Conservation (phyloP, 164 flowering plant genomes). For the Euptelea pleiosperma region DNA sequence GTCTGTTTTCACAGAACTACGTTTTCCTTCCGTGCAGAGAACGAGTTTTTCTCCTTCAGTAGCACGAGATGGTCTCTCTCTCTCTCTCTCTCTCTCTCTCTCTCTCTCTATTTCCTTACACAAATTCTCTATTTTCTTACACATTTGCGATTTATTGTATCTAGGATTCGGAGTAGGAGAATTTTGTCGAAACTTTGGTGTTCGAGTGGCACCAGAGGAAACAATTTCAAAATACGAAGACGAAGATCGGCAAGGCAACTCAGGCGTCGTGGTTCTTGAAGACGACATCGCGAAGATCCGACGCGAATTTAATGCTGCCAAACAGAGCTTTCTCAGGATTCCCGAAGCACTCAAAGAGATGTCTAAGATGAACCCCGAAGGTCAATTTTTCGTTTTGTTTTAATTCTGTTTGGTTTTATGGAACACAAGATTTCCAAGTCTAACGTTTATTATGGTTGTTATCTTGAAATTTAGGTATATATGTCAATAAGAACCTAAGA, state of each 20-base stretch:
- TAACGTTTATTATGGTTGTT: not conserved
- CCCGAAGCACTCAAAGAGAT: slow-evolving; percentile 67
- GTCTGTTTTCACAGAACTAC: no score
- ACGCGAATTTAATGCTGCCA: slow-evolving; percentile 52
- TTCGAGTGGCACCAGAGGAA: slow-evolving; percentile 18
- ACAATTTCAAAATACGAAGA: slow-evolving; percentile 22
- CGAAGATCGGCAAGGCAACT: slow-evolving; percentile 8
- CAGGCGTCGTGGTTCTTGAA: slow-evolving; percentile 7
- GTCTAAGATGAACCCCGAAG: slow-evolving; percentile 88
- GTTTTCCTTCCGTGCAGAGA: slow-evolving; percentile 18
- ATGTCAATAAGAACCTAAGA: slow-evolving; percentile 81
- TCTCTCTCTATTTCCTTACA: not conserved
- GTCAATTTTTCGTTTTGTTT: slow-evolving; percentile 22
- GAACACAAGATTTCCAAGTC: not conserved
- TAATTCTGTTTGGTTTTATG: not conserved
- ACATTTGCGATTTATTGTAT: slow-evolving; percentile 11
- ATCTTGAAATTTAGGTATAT: slow-evolving; percentile 54
- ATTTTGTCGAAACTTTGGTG: slow-evolving; percentile 20
- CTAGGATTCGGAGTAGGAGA: slow-evolving; percentile 26
- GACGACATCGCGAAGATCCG: slow-evolving; percentile 51
- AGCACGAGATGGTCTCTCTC: slow-evolving; percentile 21
- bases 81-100: not conserved
- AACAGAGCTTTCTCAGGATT: slow-evolving; percentile 53
- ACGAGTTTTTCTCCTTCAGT: slow-evolving; percentile 13
- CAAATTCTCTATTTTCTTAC: not conserved